These are phyloP conservation scores for Cyclotella cryptica DNA, from an alignment of 108 stramenopile genomes.

Conservation along the genomic window DNA sequence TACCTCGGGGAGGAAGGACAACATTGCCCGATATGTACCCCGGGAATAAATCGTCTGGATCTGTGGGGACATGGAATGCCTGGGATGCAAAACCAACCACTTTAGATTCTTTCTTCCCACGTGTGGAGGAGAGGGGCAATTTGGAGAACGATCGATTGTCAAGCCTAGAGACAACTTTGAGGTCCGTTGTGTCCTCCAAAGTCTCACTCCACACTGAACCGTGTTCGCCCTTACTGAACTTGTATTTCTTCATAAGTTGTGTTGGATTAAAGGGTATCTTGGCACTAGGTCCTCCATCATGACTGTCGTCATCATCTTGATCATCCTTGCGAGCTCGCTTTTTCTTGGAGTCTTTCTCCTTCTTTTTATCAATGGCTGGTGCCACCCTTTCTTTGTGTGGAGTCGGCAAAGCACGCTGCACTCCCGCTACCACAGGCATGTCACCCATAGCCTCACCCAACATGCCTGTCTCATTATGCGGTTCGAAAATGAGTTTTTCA, in stretches of 20 bases:
- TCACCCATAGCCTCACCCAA: conserved; percentile 72
- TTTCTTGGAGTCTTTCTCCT: conserved; percentile 29
- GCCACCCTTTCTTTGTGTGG: conserved; percentile 75
- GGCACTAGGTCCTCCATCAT: conserved; percentile 12
- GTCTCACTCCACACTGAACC: conserved; percentile 80
- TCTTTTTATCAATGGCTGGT: conserved; percentile 28
- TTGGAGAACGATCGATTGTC: conserved; percentile 63
- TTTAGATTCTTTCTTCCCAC: conserved; percentile 72
- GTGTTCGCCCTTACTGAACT: conserved; percentile 62
- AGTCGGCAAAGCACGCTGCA: conserved; percentile 73
- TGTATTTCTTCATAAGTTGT: conserved; percentile 67
- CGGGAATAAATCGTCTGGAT: conserved; percentile 66
- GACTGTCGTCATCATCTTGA: conserved; percentile 13
- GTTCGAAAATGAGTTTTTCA: conserved; percentile 82
- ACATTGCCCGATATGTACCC: conserved; percentile 92
- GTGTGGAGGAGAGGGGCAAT: conserved; percentile 60
- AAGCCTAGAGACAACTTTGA: conserved; percentile 69
- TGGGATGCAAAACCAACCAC: conserved; percentile 83
- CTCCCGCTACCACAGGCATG: conserved; percentile 79
- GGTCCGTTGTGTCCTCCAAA: conserved; percentile 52
- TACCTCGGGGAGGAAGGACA: conserved; percentile 80
- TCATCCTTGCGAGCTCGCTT: conserved; percentile 34
- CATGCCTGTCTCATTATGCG: conserved; percentile 57
- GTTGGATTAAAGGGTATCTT: conserved; percentile 61
- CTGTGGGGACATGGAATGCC: conserved; percentile 80